Evolutionary conservation across 2,329 filamentous ascomycete species (phyloP).

Genomic region (Xenosphaeropsis pyriputrescens): DNA sequence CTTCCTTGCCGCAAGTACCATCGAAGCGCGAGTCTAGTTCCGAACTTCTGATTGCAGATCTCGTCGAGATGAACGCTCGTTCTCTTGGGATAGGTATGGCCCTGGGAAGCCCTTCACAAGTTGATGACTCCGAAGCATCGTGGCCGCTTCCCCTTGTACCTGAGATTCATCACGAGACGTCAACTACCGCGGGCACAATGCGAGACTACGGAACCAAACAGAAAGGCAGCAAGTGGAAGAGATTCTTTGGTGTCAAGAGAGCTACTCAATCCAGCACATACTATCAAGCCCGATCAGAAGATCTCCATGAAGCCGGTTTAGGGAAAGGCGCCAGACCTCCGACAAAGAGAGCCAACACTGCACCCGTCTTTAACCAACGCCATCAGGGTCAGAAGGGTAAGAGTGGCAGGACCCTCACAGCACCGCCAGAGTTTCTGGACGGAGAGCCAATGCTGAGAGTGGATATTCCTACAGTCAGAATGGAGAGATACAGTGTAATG

Average conservation of each 20-base stretch:
- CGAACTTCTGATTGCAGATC: slow-evolving; percentile 1
- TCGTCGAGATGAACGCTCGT: slow-evolving; percentile 5
- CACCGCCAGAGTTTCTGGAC: slow-evolving; percentile 11
- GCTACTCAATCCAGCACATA: slow-evolving; percentile 9
- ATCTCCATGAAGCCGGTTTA: slow-evolving; percentile 8
- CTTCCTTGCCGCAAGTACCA: slow-evolving; percentile 5
- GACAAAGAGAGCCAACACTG: slow-evolving; percentile 12
- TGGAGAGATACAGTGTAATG: slow-evolving; percentile 93
- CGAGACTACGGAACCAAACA: slow-evolving; percentile 5
- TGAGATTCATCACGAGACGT: too few relatives aligned
- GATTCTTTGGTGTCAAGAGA: slow-evolving; percentile 38
- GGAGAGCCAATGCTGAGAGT: slow-evolving; percentile 43
- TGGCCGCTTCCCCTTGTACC: slow-evolving; percentile 2
- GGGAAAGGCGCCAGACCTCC: slow-evolving; percentile 10
- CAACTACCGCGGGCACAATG: not conserved
- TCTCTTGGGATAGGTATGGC: slow-evolving; percentile 50
- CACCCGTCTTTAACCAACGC: slow-evolving; percentile 5
- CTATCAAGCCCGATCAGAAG: slow-evolving; percentile 11
- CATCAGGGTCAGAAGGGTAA: slow-evolving; percentile 6
- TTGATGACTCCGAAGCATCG: slow-evolving; percentile 10
- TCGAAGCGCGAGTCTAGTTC: slow-evolving; percentile 6
- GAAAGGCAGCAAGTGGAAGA: slow-evolving; percentile 40
- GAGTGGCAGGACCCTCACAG: slow-evolving; percentile 3
- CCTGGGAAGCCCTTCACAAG: slow-evolving; percentile 47
- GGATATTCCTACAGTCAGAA: slow-evolving; percentile 62